These are phyloP conservation scores for Populus hybrid DNA, from an alignment of 441 rosid genomes.

Conservation along the genomic window DNA sequence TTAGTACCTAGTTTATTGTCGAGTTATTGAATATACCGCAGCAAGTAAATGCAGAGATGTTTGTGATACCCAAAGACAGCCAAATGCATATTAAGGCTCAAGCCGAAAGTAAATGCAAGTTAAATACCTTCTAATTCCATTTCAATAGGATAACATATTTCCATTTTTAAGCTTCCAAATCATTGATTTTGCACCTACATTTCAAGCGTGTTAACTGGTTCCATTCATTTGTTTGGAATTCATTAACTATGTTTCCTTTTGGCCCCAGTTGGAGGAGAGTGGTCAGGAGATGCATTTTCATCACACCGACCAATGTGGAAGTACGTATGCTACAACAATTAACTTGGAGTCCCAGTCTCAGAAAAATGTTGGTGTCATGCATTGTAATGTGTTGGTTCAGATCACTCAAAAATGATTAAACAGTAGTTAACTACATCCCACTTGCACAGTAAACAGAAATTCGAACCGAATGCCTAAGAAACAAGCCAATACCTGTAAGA, in stretches of 20 bases:
- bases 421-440: not conserved
- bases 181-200: not conserved
- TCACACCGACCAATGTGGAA: not conserved
- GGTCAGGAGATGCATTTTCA: not conserved
- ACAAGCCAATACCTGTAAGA: slow-evolving; percentile 67
- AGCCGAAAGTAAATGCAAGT: not conserved
- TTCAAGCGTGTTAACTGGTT: not conserved
- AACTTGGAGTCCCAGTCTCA: no score
- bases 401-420: not conserved
- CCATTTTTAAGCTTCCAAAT: not conserved
- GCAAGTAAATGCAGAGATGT: not conserved
- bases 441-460: not conserved
- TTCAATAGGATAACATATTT: not conserved
- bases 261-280: not conserved
- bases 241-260: not conserved
- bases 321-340: no score
- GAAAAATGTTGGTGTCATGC: no score
- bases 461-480: not conserved
- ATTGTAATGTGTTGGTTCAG: no score
- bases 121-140: not conserved
- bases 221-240: not conserved
- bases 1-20: not conserved
- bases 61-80: not conserved
- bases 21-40: not conserved
- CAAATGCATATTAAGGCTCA: not conserved